phyloP scores from a whole-genome alignment of 2,329 filamentous ascomycete genomes.

The Fusarium liriodendri region DNA sequence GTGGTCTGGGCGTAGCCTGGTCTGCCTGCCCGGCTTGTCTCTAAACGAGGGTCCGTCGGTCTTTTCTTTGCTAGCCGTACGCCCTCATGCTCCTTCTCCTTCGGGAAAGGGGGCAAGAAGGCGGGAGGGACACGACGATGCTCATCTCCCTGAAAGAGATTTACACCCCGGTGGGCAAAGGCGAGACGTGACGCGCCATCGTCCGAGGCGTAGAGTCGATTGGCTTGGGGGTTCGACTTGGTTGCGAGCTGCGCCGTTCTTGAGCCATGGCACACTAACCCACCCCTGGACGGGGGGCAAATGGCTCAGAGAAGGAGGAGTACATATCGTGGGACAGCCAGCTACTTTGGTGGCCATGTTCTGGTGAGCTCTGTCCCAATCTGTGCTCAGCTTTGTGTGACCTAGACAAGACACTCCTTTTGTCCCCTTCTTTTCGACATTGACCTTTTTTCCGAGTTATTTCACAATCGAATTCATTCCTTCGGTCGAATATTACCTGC shows the following conservation, averaged over 20 bases:
- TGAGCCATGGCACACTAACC: background rate
- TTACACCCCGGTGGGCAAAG: background rate
- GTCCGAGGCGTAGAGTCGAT: slow-evolving; percentile 2
- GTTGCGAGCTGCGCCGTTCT: background rate
- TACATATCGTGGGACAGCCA: slow-evolving; percentile 13
- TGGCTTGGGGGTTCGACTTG: background rate
- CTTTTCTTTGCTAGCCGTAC: slow-evolving; percentile 6
- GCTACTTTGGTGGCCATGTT: background rate
- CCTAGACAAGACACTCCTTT: background rate
- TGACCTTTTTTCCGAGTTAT: background rate
- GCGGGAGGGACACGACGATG: slow-evolving; percentile 4
- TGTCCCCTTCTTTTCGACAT: background rate
- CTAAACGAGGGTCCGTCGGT: background rate
- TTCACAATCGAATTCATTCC: background rate
- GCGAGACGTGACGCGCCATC: slow-evolving; percentile 2
- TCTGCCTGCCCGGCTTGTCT: background rate
- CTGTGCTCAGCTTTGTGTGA: background rate
- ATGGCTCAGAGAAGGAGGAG: background rate
- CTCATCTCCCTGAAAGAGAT: slow-evolving; percentile 23
- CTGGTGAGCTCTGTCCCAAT: background rate
- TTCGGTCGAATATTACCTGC: background rate
- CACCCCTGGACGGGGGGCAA: background rate
- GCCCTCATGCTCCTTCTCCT: slow-evolving; percentile 15
- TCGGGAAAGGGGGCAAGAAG: slow-evolving; percentile 6
- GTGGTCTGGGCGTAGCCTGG: slow-evolving; percentile 18